Evolutionary conservation across 1,284 basidiomycete genomes (phyloP).

Genomic region (Ceratobasidium sp.): DNA sequence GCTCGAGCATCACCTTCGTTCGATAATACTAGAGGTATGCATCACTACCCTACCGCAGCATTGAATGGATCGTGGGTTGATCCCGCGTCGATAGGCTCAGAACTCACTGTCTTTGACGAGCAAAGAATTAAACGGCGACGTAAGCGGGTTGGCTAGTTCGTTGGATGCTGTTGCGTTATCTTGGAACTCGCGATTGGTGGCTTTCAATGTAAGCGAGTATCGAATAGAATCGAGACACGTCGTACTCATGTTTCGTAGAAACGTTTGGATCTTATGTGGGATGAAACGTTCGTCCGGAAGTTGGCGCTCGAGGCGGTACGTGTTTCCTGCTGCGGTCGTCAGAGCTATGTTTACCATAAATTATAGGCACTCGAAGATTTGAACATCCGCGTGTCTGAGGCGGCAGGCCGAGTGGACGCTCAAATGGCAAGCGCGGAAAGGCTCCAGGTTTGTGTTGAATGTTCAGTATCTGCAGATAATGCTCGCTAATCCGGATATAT

Average conservation of each 20-base stretch:
- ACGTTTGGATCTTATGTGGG: conserved; percentile 34
- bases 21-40: conserved; percentile 6
- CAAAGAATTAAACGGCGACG: not conserved
- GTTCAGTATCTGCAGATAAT: not conserved
- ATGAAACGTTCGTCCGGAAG: conserved; percentile 29
- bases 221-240: not conserved
- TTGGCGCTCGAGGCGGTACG: conserved; percentile 23
- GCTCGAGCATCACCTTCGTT: not conserved
- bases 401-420: not conserved
- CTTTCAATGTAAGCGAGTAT: conserved; percentile 21
- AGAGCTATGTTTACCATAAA: not conserved
- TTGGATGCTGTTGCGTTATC: conserved; percentile 18
- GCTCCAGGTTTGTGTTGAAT: conserved; percentile 5
- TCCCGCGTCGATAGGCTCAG: not conserved
- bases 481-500: not conserved
- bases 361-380: conserved; percentile 26
- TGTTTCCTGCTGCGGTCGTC: not conserved
- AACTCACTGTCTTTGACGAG: not conserved
- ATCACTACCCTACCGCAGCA: too few species aligned
- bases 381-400: conserved; percentile 2
- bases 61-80: not conserved
- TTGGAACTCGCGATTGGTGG: conserved; percentile 39
- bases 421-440: conserved; percentile 7
- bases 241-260: conserved; percentile 1
- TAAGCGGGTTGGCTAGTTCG: not conserved